Percentiles rank a stretch among this genome's conserved stretches.
phyloP scores from a whole-genome alignment of 2,329 filamentous ascomycete species.

The Penicillium polonicum region DNA sequence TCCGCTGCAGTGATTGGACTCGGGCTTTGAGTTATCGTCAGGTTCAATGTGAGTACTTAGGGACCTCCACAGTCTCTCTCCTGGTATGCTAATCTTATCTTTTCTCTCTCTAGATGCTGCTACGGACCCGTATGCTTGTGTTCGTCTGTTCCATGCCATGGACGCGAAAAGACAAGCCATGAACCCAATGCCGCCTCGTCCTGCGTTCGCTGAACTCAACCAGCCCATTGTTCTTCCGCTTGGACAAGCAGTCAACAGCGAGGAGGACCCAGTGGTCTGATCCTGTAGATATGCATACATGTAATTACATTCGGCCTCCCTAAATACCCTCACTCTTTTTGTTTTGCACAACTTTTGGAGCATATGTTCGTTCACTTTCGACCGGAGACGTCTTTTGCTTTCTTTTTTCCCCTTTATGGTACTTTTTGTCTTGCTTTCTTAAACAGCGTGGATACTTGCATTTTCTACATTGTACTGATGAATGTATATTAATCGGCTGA shows the following conservation, averaged over 20 bases:
- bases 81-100: conserved; percentile 14
- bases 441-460: too few relatives aligned
- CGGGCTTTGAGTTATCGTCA: conserved; percentile 62
- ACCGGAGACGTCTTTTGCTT: background rate
- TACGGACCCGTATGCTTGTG: conserved; percentile 76
- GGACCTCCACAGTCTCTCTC: background rate
- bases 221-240: conserved; percentile 60
- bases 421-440: background rate
- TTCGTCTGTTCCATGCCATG: conserved; percentile 70
- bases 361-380: background rate
- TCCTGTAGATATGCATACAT: conserved; percentile 1
- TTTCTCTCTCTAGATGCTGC: conserved; percentile 62
- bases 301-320: background rate
- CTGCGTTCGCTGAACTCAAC: conserved; percentile 66
- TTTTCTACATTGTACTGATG: background rate
- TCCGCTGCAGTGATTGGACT: conserved; percentile 75
- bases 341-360: background rate
- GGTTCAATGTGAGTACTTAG: conserved; percentile 60
- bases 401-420: background rate
- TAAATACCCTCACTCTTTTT: background rate
- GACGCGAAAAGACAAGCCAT: conserved; percentile 67
- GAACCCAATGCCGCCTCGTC: conserved; percentile 68
- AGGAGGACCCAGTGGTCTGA: conserved; percentile 8
- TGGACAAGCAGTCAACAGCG: conserved; percentile 27
- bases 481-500: background rate